These are phyloP conservation scores for Penicillium crystallinum DNA, from an alignment of 495 filamentous ascomycete genomes.

Conservation along the genomic window DNA sequence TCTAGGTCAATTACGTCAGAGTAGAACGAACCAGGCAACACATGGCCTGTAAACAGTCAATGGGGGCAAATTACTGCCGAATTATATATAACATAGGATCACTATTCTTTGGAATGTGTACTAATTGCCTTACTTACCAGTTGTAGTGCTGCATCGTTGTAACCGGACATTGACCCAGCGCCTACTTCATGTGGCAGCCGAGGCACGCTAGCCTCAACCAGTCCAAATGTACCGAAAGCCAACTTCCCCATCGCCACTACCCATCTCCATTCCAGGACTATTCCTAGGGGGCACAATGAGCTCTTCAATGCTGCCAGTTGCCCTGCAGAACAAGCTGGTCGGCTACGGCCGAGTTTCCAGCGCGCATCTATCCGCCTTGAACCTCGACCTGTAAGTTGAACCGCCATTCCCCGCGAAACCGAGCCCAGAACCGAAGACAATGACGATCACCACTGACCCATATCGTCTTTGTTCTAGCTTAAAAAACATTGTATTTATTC, in stretches of 20 bases:
- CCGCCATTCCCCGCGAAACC: slow-evolving; percentile 12
- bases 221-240: background rate
- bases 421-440: background rate
- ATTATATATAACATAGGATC: no score
- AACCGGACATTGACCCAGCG: background rate
- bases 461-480: slow-evolving; percentile 38
- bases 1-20: slow-evolving; percentile 2
- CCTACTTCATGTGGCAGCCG: slow-evolving; percentile 23
- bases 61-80: no score
- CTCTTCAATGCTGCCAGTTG: slow-evolving; percentile 32
- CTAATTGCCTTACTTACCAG: no score
- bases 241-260: slow-evolving; percentile 6
- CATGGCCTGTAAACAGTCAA: no score
- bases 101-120: no score
- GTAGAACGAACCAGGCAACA: background rate
- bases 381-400: slow-evolving; percentile 72
- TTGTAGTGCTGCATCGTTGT: no score
- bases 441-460: slow-evolving; percentile 13
- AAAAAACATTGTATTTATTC: slow-evolving; percentile 82
- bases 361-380: slow-evolving; percentile 58
- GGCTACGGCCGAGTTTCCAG: slow-evolving; percentile 46
- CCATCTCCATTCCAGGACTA: slow-evolving; percentile 13
- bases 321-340: slow-evolving; percentile 41
- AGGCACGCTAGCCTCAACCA: slow-evolving; percentile 10
- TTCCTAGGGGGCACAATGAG: slow-evolving; percentile 26